Conservation (phyloP, 1,284 basidiomycete species). For the Mycosarcoma maydis region DNA sequence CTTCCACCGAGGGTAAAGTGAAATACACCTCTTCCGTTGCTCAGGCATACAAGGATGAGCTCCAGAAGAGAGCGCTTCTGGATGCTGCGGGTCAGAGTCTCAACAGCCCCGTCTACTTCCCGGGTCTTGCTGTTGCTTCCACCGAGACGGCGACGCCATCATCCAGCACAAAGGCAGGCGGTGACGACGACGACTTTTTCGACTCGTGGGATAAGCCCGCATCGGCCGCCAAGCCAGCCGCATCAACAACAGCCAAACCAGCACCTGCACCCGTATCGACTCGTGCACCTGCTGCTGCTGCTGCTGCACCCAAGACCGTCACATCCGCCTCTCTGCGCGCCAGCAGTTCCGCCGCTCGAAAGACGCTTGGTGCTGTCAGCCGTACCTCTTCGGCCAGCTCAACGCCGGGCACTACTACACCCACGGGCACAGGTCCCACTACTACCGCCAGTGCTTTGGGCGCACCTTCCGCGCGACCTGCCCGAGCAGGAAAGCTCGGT, state of each 20-base stretch:
- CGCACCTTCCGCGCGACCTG: slow-evolving; percentile 35
- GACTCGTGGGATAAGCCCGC: slow-evolving; percentile 89
- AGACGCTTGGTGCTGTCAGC: slow-evolving; percentile 44
- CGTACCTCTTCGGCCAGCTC: slow-evolving; percentile 50
- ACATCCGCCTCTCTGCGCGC: slow-evolving; percentile 56
- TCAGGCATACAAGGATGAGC: slow-evolving; percentile 90
- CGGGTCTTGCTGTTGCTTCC: slow-evolving; percentile 68
- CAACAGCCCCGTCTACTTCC: slow-evolving; percentile 58
- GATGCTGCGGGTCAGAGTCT: slow-evolving; percentile 71
- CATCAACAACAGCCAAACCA: slow-evolving; percentile 32
- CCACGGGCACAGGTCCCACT: slow-evolving; percentile 39
- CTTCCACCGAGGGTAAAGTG: slow-evolving; percentile 80
- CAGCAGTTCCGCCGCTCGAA: slow-evolving; percentile 40
- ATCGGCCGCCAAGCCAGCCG: slow-evolving; percentile 42
- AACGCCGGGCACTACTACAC: slow-evolving; percentile 42
- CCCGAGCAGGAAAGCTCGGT: slow-evolving; percentile 57
- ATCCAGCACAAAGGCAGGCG: slow-evolving; percentile 67
- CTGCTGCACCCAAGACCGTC: slow-evolving; percentile 52
- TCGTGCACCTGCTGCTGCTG: slow-evolving; percentile 19
- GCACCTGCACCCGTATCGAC: slow-evolving; percentile 20
- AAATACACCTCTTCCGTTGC: slow-evolving; percentile 88
- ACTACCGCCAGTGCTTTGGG: slow-evolving; percentile 9
- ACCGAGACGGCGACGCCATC: slow-evolving; percentile 64
- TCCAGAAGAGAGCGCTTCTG: slow-evolving; percentile 81
- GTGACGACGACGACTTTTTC: slow-evolving; percentile 88